A percentile compares a stretch with the other conserved stretches of the same genome.
Conservation (phyloP, 768 basidiomycete species). For the Paxillus involutus region DNA sequence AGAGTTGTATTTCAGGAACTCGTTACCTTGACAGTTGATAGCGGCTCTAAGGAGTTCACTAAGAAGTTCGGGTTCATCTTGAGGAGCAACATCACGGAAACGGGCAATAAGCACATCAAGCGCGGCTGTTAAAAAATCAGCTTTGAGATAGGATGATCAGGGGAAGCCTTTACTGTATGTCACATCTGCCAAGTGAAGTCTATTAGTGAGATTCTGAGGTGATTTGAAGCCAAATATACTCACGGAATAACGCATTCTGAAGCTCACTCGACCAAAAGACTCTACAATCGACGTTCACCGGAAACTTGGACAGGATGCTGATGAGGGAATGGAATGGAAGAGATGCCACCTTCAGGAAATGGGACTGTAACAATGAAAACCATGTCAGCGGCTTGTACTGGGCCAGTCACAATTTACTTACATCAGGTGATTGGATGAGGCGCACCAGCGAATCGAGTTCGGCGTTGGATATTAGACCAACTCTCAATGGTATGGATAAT, state of each 20-base stretch:
- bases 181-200: conserved; percentile 26
- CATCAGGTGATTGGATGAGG: conserved; percentile 77
- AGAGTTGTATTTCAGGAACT: background rate
- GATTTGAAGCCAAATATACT: conserved; percentile 22
- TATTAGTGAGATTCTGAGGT: conserved; percentile 4
- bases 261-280: conserved; percentile 69
- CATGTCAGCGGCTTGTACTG: conserved; percentile 10
- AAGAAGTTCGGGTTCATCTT: conserved; percentile 42
- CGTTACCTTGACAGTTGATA: conserved; percentile 58
- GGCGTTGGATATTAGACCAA: conserved; percentile 62
- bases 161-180: conserved; percentile 30
- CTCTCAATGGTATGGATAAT: conserved; percentile 59
- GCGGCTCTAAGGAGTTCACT: conserved; percentile 45
- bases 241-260: conserved; percentile 69
- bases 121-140: conserved; percentile 42
- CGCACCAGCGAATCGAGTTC: conserved; percentile 68
- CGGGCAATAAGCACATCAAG: conserved; percentile 59
- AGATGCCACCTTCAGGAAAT: conserved; percentile 83
- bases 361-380: conserved; percentile 48
- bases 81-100: conserved; percentile 35
- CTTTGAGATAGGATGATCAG: conserved; percentile 4
- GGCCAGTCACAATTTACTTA: conserved; percentile 34
- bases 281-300: conserved; percentile 69
- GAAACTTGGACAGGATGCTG: conserved; percentile 77
- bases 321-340: conserved; percentile 73